Base-by-base conservation (phyloP, 768 basidiomycete species). In the Sistotremastrum niveocremeum region DNA sequence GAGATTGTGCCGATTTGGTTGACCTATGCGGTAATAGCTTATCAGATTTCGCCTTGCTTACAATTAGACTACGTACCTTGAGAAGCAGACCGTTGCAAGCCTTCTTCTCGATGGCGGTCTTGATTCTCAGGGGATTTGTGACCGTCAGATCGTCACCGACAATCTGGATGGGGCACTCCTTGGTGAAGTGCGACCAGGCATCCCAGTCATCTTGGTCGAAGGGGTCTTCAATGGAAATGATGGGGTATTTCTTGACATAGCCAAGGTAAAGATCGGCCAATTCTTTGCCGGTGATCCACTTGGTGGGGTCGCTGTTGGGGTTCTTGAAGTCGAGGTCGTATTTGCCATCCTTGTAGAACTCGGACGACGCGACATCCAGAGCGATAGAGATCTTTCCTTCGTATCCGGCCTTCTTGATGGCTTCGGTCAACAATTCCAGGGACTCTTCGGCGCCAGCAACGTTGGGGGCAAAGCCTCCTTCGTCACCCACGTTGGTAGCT, bases 151-250 rank as follows among this genome's bases (percentile, higher is more conserved):
- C 95, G 57, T 98, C 94, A 57, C 88, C 88, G 52, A 93, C 89
- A 53, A 93, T 83, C 69, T 94, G 90, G 62, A 93, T 83, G 28
- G 74, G 73, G 57, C 80, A 74, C 51, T 76, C 65, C 56, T 70
- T 65, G 56, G 85, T 95, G 69, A 97, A 88, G 72, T 90, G 81
- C 35, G 78, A 69, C 95, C 95, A 99, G 37, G 91, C 89, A 62
- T 89, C 90, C 89, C 90, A 97, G 70, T 99, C 95, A 62, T 99
- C 95, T 72, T 99, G 93, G 67, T 98, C 94, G 69, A 99, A 99
- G 63, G 95, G 94, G 65, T 99, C 95, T 69, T 94, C 91, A 55
- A 93, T 76, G 33, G 89, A 91, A 47, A 88, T 77, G 54, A 97
- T 98, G 49, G 93, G 91, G 73, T 98, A 97, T 69, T 93, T 84